A percentile compares a stretch with the other conserved stretches of the same genome.
phyloP scores from a whole-genome alignment of 2,329 filamentous ascomycete genomes.

The Neonectria neomacrospora region DNA sequence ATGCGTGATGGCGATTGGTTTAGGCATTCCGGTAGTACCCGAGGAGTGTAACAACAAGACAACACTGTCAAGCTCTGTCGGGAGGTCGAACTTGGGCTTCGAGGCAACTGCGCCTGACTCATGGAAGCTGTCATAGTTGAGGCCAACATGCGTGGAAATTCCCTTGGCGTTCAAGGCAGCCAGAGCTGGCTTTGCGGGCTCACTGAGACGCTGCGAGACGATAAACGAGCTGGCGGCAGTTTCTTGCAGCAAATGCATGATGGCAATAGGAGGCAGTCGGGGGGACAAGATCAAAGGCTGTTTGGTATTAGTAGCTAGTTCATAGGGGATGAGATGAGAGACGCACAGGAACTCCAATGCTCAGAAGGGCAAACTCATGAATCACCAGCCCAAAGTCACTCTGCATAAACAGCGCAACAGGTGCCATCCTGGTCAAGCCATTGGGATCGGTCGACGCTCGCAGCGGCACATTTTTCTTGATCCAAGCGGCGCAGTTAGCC shows the following conservation, averaged over 20 bases:
- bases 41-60: constrained; percentile 50
- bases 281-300: constrained; percentile 35
- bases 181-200: constrained; percentile 28
- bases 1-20: constrained; percentile 48
- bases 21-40: constrained; percentile 50
- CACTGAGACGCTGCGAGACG: constrained; percentile 32
- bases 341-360: constrained; percentile 39
- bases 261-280: constrained; percentile 30
- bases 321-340: neutral
- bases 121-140: constrained; percentile 26
- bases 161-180: constrained; percentile 30
- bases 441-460: constrained; percentile 9
- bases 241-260: constrained; percentile 31
- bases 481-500: constrained; percentile 33
- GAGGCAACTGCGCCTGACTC: constrained; percentile 22
- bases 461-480: constrained; percentile 27
- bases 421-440: constrained; percentile 25
- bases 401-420: constrained; percentile 46
- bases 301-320: constrained; percentile 4
- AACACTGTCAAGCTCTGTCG: constrained; percentile 37
- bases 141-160: constrained; percentile 28
- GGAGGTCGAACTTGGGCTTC: constrained; percentile 26
- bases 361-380: constrained; percentile 41
- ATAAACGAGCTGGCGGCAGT: constrained; percentile 32
- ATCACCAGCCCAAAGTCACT: constrained; percentile 46